Base-by-base conservation (phyloP, 1,139 yeast species). In the Meyerozyma sp. region DNA sequence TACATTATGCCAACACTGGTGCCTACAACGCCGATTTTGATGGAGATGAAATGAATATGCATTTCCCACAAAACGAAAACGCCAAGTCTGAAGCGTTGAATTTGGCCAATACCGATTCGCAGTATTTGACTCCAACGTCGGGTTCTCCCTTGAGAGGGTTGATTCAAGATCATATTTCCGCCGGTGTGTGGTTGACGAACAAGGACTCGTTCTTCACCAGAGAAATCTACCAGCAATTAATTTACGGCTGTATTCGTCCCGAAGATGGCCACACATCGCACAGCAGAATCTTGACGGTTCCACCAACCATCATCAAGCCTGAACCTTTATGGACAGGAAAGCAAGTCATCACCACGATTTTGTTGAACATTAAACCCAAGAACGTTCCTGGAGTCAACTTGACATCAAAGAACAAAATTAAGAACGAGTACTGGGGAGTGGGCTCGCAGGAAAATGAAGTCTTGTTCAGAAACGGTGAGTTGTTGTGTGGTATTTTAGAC, bases 11-110 rank as follows among this genome's bases (percentile, higher is more conserved):
- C 55, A 94, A 94, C 65, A 94, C 98, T 40, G 98, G 98, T 71
- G 97, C 98, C 43, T 90, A 90, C 68, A 94, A 93, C 66, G 98
- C 98, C 36, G 99, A 94, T 79, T 94, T 94, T 59, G 99, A 94
- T 71, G 99, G 99, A 73, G 99, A 94, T 69, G 99, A 94, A 73
- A 94, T 94, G 99, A 94, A 94, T 64, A 86, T 94, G 97, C 99
- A 94, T 70, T 93, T 94, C 75, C 99, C 99, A 27, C 99, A 94
- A 70, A 91, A 88, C 65, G 98, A 93, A 70, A 89, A 89, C 57
- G 98, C 98, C 11, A 84, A 93, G 59, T 94, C 98, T 26, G 99
- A 94, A 70, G 98, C 98, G 4, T 75, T 89, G 58, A 80, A 89
- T 62, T 77, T 94, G 61, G 98, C 98, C 40, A 90, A 93, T 63